A percentile compares a stretch with the other conserved stretches of the same genome.
Evolutionary conservation across 2,329 filamentous ascomycete species (phyloP).

Genomic region (Fusarium lateritium): DNA sequence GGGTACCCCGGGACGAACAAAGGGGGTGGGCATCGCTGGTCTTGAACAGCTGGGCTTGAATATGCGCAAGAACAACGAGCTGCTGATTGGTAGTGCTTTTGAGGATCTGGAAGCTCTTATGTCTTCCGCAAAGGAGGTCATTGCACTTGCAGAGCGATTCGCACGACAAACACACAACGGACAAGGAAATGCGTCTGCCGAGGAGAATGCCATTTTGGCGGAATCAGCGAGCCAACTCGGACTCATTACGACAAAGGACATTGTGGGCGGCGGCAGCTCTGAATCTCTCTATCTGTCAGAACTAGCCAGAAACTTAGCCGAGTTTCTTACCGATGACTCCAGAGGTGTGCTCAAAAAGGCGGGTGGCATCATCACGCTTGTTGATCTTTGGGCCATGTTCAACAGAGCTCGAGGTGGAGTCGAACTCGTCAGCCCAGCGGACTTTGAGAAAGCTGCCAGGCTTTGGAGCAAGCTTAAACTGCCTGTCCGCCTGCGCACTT

Average conservation of each 20-base stretch:
- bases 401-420: slow-evolving; percentile 94
- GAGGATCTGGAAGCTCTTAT: slow-evolving; percentile 97
- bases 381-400: slow-evolving; percentile 95
- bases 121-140: slow-evolving; percentile 96
- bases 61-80: slow-evolving; percentile 91
- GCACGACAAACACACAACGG: slow-evolving; percentile 75
- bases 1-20: slow-evolving; percentile 58
- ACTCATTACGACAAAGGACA: slow-evolving; percentile 94
- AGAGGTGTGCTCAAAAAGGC: slow-evolving; percentile 83
- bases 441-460: slow-evolving; percentile 90
- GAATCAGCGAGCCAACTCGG: slow-evolving; percentile 86
- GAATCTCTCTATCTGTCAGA: slow-evolving; percentile 93
- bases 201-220: slow-evolving; percentile 81
- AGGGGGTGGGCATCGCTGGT: slow-evolving; percentile 90
- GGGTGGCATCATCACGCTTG: slow-evolving; percentile 89
- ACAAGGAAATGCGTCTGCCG: slow-evolving; percentile 72
- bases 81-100: slow-evolving; percentile 93
- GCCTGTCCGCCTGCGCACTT: slow-evolving; percentile 87
- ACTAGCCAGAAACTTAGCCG: slow-evolving; percentile 85
- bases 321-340: slow-evolving; percentile 89
- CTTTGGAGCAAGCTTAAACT: slow-evolving; percentile 91
- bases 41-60: slow-evolving; percentile 89
- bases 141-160: slow-evolving; percentile 92
- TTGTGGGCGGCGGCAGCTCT: slow-evolving; percentile 81
- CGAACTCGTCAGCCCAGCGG: slow-evolving; percentile 90